Evolutionary conservation across 305 asterid genomes (phyloP), one percentile per base, ranked within the genome.

Genomic region (Salvia sclarea): DNA sequence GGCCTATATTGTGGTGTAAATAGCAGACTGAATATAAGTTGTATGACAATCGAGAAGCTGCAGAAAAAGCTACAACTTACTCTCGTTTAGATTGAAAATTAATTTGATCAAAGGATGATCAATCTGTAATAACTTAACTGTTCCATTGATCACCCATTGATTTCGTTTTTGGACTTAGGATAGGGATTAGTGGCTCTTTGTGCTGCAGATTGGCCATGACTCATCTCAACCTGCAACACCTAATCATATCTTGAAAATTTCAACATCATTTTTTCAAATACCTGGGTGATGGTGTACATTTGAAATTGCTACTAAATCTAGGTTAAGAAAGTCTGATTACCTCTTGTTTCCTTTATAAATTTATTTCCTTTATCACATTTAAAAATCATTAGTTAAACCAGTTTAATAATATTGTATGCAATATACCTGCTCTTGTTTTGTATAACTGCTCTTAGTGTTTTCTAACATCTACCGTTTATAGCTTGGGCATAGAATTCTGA

Each of bases 401-500:
- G 28, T 13, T 21, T 30, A 2, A 22, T 64, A 31, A 33, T 58
- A 11, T 68, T 60, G 49, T 61, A 24, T 61, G 35, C 11, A 37
- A 38, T 38, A 18, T 37, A 20, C 35, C 18, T 60, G 35, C 8
- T 52, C 22, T 49, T 41, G 14, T 48, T 3, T 62, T 56, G 43
- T 38, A 28, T 59, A 28, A 16, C 65, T 54, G 25, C 30, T 28
- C 43, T 70, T 24, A 16, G 25, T 68, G 47, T 57, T 69, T 52
- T 58, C 68, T 60, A 68, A 62, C 61, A 55, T 64, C 60, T 75
- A 66, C 60, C 44, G 41, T 56, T 70, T 67, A 70, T 81, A 89
- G 95, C 88, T 90, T 37, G 83, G 90, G 45, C 78, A 80, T 35
- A 66, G 17, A 31, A 82, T 88, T 75, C 78, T 70, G 68, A 72